Evolutionary conservation across 345 rosid genomes (phyloP).

Genomic region (Noccaea bulbosa): DNA sequence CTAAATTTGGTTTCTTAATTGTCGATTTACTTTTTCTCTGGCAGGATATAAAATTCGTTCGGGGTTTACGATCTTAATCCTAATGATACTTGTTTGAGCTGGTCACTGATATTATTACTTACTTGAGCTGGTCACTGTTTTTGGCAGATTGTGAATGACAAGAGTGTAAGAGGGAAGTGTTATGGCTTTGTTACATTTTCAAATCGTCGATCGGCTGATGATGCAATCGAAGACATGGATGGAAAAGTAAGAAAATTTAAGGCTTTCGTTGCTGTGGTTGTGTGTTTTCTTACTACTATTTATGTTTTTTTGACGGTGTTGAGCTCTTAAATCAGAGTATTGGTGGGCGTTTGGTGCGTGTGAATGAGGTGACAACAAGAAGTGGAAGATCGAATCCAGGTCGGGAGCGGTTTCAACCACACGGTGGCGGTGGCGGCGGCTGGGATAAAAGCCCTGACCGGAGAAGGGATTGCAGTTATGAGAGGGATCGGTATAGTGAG

Average conservation of each 20-base stretch:
- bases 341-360: conserved; percentile 76
- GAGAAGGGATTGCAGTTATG: conserved; percentile 59
- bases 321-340: conserved; percentile 57
- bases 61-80: neutral
- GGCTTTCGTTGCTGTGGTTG: neutral
- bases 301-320: conserved; percentile 24
- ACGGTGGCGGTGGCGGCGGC: neutral
- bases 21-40: neutral
- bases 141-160: conserved; percentile 74
- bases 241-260: conserved; percentile 59
- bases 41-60: neutral
- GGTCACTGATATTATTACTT: neutral
- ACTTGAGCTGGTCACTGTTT: conserved; percentile 10
- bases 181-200: conserved; percentile 84
- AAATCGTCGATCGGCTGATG: conserved; percentile 74
- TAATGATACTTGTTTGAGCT: no score
- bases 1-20: conserved; percentile 33
- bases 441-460: conserved; percentile 43
- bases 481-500: conserved; percentile 51
- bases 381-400: conserved; percentile 61
- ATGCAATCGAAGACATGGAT: conserved; percentile 85
- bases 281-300: neutral
- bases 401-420: conserved; percentile 52
- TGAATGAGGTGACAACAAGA: conserved; percentile 73
- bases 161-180: conserved; percentile 72